These are phyloP conservation scores for Rugonectria rugulosa DNA, from an alignment of 2,329 filamentous ascomycete genomes.

Conservation along the genomic window DNA sequence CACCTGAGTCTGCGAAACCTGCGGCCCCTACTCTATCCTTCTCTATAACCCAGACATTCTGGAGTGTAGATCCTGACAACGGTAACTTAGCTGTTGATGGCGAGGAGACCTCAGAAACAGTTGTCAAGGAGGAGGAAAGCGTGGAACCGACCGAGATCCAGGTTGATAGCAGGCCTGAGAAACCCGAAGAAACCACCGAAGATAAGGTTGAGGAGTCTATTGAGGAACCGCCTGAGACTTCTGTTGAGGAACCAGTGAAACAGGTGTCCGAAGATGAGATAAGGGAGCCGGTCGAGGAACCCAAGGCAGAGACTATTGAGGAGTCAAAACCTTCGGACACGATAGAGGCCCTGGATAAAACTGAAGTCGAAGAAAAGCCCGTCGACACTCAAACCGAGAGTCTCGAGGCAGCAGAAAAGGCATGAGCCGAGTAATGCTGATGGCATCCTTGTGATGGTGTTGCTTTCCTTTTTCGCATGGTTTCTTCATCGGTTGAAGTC, in stretches of 20 bases:
- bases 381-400: constrained; percentile 46
- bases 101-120: constrained; percentile 21
- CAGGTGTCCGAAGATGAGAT: neutral
- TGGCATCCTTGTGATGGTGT: constrained; percentile 3
- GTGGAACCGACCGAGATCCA: constrained; percentile 13
- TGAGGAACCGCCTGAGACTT: neutral
- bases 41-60: constrained; percentile 56
- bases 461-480: neutral
- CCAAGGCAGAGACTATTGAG: neutral
- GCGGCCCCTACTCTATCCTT: constrained; percentile 54
- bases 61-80: constrained; percentile 60
- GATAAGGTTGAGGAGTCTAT: constrained; percentile 7
- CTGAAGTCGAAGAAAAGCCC: constrained; percentile 35
- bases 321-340: constrained; percentile 14
- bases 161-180: neutral
- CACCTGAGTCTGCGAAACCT: constrained; percentile 39
- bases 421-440: constrained; percentile 31
- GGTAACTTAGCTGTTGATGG: constrained; percentile 47
- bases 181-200: neutral
- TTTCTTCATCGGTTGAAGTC: neutral
- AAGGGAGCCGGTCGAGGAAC: neutral
- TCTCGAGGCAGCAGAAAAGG: constrained; percentile 45
- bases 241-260: neutral
- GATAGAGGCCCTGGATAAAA: constrained; percentile 2
- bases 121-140: constrained; percentile 16